phyloP scores from a whole-genome alignment of 208 protist species.

The Novymonas esmeraldas region DNA sequence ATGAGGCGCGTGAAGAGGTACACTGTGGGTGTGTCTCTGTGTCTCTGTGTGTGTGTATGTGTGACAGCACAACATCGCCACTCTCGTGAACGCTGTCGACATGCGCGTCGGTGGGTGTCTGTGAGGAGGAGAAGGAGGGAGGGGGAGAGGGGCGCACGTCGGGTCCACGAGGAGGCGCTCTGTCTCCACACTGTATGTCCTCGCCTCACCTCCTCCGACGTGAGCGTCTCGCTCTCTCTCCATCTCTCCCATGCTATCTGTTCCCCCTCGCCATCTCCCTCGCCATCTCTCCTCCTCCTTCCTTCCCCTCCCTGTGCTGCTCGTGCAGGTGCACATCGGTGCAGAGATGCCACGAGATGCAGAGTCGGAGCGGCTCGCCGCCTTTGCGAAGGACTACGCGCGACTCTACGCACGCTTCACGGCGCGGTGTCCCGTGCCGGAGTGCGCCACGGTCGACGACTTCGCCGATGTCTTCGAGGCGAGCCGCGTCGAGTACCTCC shows the following conservation, averaged over 20 bases:
- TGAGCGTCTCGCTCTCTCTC: too few relatives aligned
- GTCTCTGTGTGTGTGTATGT: not conserved
- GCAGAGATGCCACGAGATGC: conserved; percentile 15
- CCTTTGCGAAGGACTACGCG: conserved; percentile 66
- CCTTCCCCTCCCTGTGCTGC: not conserved
- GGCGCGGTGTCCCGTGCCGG: conserved; percentile 26
- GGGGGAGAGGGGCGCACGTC: too few relatives aligned
- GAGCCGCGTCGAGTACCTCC: conserved; percentile 62
- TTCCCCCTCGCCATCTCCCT: not conserved
- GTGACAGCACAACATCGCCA: too few relatives aligned
- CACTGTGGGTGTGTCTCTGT: not conserved
- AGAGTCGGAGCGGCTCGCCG: conserved; percentile 29
- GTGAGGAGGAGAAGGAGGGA: too few relatives aligned
- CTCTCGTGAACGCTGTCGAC: too few relatives aligned
- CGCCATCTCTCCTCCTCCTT: conserved; percentile 5
- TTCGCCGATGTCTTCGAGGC: conserved; percentile 61
- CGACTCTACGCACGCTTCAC: conserved; percentile 45
- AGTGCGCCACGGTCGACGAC: conserved; percentile 34
- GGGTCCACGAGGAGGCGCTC: too few relatives aligned
- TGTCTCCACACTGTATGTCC: too few relatives aligned
- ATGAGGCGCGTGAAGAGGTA: too few relatives aligned
- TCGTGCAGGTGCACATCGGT: not conserved
- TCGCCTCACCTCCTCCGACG: too few relatives aligned
- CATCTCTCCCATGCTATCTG: too few relatives aligned
- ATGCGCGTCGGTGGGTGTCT: too few relatives aligned